Evolutionary conservation across 495 filamentous ascomycete genomes (phyloP).

Genomic region (Delitschia confertaspora): DNA sequence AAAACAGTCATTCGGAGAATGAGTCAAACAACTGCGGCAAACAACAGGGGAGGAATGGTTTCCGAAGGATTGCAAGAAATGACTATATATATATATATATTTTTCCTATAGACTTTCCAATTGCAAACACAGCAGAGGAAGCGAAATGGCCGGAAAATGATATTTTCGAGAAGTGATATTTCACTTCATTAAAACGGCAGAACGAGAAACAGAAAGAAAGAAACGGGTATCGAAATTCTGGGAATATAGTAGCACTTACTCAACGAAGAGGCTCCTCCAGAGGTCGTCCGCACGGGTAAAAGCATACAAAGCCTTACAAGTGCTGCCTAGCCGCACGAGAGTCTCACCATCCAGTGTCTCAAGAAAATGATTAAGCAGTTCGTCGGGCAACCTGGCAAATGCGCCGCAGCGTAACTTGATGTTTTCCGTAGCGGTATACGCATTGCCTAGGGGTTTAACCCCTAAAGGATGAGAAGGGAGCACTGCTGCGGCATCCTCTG

Average conservation of each 20-base stretch:
- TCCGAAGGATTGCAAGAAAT: too few relatives aligned
- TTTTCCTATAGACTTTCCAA: too few relatives aligned
- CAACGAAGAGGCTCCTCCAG: constrained; percentile 78
- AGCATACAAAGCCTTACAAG: constrained; percentile 84
- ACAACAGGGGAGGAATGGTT: too few relatives aligned
- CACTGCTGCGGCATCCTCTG: constrained; percentile 29
- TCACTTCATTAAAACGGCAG: too few relatives aligned
- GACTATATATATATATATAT: too few relatives aligned
- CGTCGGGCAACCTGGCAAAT: constrained; percentile 65
- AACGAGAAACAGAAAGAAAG: background rate
- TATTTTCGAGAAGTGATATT: too few relatives aligned
- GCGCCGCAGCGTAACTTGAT: constrained; percentile 55
- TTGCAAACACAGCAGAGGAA: too few relatives aligned
- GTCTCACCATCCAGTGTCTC: constrained; percentile 60
- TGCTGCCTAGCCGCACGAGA: constrained; percentile 60
- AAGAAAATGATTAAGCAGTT: constrained; percentile 65
- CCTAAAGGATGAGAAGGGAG: constrained; percentile 77
- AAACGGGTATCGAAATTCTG: constrained; percentile 1
- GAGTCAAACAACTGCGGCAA: too few relatives aligned
- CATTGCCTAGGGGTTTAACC: constrained; percentile 84
- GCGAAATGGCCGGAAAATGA: too few relatives aligned
- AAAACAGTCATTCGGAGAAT: background rate
- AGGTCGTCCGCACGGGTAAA: constrained; percentile 79
- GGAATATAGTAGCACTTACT: constrained; percentile 51
- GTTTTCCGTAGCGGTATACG: constrained; percentile 55